Conservation (phyloP, 2,329 filamentous ascomycete species). For the Tolypocladium cylindrosporum region DNA sequence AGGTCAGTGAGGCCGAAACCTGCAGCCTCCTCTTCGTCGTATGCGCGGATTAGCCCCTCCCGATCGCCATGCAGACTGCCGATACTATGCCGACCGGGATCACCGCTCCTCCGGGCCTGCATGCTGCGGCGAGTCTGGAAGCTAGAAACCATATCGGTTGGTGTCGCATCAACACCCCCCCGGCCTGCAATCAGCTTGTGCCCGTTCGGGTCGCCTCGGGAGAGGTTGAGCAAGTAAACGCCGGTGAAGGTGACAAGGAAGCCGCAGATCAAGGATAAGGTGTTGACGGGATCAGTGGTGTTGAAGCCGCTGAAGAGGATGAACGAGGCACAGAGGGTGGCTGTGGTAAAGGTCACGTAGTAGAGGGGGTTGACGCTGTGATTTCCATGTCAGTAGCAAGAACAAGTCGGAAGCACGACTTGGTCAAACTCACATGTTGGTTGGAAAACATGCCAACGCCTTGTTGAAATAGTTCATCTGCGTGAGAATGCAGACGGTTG, state of each 20-base stretch:
- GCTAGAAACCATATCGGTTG: slow-evolving; percentile 83
- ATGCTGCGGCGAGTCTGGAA: slow-evolving; percentile 88
- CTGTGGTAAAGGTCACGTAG: slow-evolving; percentile 95
- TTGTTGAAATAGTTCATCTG: slow-evolving; percentile 99
- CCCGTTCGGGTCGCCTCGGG: slow-evolving; percentile 80
- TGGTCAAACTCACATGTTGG: slow-evolving; percentile 68
- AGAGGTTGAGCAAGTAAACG: slow-evolving; percentile 94
- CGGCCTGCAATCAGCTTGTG: slow-evolving; percentile 52
- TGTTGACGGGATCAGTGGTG: slow-evolving; percentile 84
- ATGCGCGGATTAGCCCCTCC: slow-evolving; percentile 76
- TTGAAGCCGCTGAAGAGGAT: slow-evolving; percentile 96
- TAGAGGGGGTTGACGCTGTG: slow-evolving; percentile 85
- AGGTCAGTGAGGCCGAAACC: slow-evolving; percentile 72
- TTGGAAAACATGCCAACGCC: slow-evolving; percentile 89
- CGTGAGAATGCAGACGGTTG: slow-evolving; percentile 84
- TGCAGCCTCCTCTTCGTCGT: slow-evolving; percentile 71
- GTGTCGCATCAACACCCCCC: slow-evolving; percentile 63
- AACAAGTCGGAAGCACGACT: background rate
- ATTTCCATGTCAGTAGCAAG: slow-evolving; percentile 5
- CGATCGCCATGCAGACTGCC: slow-evolving; percentile 59
- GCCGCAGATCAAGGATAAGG: slow-evolving; percentile 81
- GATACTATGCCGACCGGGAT: slow-evolving; percentile 52
- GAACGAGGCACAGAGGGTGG: slow-evolving; percentile 87
- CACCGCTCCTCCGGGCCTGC: slow-evolving; percentile 72
- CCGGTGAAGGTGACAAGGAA: slow-evolving; percentile 94